Evolutionary conservation across 2,329 filamentous ascomycete genomes (phyloP).

Genomic region (Coniella lustricola): DNA sequence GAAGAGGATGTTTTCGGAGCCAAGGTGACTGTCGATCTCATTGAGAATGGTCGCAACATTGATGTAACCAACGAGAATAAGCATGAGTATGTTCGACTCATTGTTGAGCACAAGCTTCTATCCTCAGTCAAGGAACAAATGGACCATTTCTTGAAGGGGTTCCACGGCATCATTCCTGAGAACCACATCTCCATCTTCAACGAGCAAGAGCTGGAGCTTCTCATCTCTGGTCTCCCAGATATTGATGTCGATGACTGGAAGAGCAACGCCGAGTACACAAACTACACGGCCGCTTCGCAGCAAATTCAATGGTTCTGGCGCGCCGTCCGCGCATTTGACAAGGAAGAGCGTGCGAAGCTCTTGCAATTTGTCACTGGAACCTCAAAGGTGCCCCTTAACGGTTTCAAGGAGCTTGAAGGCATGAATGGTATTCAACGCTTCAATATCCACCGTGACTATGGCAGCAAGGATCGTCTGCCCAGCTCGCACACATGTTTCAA

Average conservation of each 20-base stretch:
- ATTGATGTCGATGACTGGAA: constrained; percentile 99
- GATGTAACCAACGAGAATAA: constrained; percentile 97
- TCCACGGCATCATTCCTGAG: constrained; percentile 95
- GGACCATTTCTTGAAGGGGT: constrained; percentile 85
- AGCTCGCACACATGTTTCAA: constrained; percentile 99
- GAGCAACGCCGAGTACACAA: constrained; percentile 97
- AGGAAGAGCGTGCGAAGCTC: constrained; percentile 95
- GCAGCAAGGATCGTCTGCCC: constrained; percentile 89
- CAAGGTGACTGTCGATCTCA: constrained; percentile 77
- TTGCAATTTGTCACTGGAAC: constrained; percentile 98
- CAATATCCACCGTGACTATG: constrained; percentile 98
- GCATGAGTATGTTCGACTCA: constrained; percentile 89
- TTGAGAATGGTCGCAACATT: constrained; percentile 82
- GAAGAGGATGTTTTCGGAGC: constrained; percentile 93
- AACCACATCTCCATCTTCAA: constrained; percentile 97
- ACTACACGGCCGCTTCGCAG: constrained; percentile 87
- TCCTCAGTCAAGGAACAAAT: constrained; percentile 92
- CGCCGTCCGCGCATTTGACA: constrained; percentile 92
- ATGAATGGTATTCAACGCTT: constrained; percentile 98
- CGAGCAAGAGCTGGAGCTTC: constrained; percentile 90
- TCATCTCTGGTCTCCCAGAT: constrained; percentile 94
- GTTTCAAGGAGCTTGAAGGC: constrained; percentile 97
- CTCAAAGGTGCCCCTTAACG: constrained; percentile 94
- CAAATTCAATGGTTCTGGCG: constrained; percentile 99
- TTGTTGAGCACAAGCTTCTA: constrained; percentile 89